Evolutionary conservation across 2,329 filamentous ascomycete genomes (phyloP), one percentile per base, ranked within the genome.

Genomic region (Scedosporium dehoogii): DNA sequence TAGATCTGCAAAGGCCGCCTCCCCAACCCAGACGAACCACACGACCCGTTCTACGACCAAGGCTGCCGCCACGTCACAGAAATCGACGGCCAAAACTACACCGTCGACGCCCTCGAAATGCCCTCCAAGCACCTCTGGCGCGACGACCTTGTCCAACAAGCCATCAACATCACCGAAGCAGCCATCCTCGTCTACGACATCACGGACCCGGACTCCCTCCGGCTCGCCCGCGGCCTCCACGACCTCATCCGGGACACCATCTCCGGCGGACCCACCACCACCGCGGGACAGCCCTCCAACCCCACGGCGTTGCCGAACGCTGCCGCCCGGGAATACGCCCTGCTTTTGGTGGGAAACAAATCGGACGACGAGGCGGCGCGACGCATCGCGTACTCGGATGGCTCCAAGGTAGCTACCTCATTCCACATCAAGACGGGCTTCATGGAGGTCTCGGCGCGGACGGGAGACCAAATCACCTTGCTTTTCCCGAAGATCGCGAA

Each of bases 131-230:
- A 74, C 61, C 65, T 76, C 3, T 66, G 65, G n/a, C 66, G 67
- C 63, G 69, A 69, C 61, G 69, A 70, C 4, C 68, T 70, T 41
- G 71, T 77, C n/a, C 69, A 69, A 42, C 71, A 76, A 44, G 75
- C 75, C 1, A 67, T 76, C 21, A 67, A 68, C 60, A 73, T 76
- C 55, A 77, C 76, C n/a, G 75, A 78, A 48, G 75, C 73, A 4
- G 74, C 73, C 2, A 65, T 76, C 1, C 64, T 75, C 1, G 66
- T 75, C n/a, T 75, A 74, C 66, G 70, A 70, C 62, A 68, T 72
- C n/a, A 63, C 65, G 51, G 68, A 72, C 48, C 55, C 64, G 4
- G 61, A 66, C 14, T 73, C 72, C 0, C 68, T 74, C 12, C 64
- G 60, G 3, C 67, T 70, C 16, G 69, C 69, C 10, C 57, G 60